Conservation (phyloP, 331 rosid species). For the Rhamnella rubrinervis region DNA sequence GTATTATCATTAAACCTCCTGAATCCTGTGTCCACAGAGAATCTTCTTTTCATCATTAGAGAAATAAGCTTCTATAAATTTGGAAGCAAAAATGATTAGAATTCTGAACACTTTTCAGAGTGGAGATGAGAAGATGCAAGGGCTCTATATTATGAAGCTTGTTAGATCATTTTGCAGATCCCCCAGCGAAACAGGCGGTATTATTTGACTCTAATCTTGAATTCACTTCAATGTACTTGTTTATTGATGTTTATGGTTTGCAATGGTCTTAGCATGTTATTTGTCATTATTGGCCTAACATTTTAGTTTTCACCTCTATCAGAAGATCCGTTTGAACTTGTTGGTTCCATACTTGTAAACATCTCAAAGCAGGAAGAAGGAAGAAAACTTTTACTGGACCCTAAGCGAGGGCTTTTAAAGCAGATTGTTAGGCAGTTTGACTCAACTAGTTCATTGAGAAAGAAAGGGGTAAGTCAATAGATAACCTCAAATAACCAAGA, state of each 20-base stretch:
- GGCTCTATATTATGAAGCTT: constrained; percentile 84
- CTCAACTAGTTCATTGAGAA: constrained; percentile 68
- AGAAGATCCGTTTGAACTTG: constrained; percentile 96
- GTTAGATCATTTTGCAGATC: constrained; percentile 90
- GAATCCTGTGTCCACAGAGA: neutral
- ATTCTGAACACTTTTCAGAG: constrained; percentile 42
- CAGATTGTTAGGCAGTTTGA: constrained; percentile 87
- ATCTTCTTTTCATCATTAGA: too few relatives aligned
- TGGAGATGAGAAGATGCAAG: constrained; percentile 79
- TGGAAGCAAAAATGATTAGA: constrained; percentile 10
- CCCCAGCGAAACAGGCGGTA: constrained; percentile 58
- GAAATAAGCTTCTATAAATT: too few relatives aligned
- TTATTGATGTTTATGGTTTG: constrained; percentile 4
- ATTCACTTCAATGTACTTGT: neutral
- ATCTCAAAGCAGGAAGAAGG: constrained; percentile 77
- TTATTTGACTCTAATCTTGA: constrained; percentile 23
- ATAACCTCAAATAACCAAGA: constrained; percentile 4
- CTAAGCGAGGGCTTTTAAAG: constrained; percentile 79
- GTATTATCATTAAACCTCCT: neutral
- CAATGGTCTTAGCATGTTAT: neutral
- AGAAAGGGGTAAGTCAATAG: constrained; percentile 78
- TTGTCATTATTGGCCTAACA: constrained; percentile 16
- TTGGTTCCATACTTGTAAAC: constrained; percentile 85
- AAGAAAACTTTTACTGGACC: constrained; percentile 84
- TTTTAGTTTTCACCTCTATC: constrained; percentile 19